phyloP scores from a whole-genome alignment of 495 filamentous ascomycete species.

The Aspergillus heteromorphus region DNA sequence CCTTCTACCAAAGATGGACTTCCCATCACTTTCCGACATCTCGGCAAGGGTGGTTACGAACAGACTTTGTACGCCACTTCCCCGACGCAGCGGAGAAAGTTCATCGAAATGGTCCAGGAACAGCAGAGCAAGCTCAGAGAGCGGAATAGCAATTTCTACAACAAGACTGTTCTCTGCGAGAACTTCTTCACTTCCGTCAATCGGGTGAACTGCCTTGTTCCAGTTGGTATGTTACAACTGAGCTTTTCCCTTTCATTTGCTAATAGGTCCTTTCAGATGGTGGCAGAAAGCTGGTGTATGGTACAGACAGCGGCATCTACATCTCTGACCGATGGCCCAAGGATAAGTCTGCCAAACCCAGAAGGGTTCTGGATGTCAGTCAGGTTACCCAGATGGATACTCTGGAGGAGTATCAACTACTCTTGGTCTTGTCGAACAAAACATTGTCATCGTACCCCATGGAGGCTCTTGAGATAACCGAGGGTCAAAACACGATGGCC shows the following conservation, averaged over 20 bases:
- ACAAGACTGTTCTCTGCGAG: constrained; percentile 77
- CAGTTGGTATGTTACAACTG: constrained; percentile 58
- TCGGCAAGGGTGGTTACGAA: constrained; percentile 95
- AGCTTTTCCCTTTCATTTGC: constrained; percentile 6
- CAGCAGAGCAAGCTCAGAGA: constrained; percentile 82
- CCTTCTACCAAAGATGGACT: constrained; percentile 68
- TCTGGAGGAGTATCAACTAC: constrained; percentile 85
- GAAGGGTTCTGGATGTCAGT: constrained; percentile 76
- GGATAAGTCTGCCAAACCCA: constrained; percentile 68
- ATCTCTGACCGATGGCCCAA: constrained; percentile 85
- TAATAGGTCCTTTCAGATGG: constrained; percentile 59
- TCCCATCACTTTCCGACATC: constrained; percentile 95
- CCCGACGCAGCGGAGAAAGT: constrained; percentile 78
- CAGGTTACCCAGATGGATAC: constrained; percentile 94
- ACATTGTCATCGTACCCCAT: constrained; percentile 82
- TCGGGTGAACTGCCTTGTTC: constrained; percentile 87
- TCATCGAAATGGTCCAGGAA: constrained; percentile 89
- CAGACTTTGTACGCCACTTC: constrained; percentile 82
- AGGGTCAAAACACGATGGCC: constrained; percentile 61
- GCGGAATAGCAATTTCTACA: constrained; percentile 84
- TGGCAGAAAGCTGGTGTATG: constrained; percentile 87
- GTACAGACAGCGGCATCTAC: constrained; percentile 90
- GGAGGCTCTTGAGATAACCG: constrained; percentile 75
- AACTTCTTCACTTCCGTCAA: constrained; percentile 78
- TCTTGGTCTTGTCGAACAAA: constrained; percentile 91